Percentiles rank a stretch among this genome's conserved stretches.
phyloP scores from a whole-genome alignment of 768 basidiomycete genomes.

The Tulasnella sp. region DNA sequence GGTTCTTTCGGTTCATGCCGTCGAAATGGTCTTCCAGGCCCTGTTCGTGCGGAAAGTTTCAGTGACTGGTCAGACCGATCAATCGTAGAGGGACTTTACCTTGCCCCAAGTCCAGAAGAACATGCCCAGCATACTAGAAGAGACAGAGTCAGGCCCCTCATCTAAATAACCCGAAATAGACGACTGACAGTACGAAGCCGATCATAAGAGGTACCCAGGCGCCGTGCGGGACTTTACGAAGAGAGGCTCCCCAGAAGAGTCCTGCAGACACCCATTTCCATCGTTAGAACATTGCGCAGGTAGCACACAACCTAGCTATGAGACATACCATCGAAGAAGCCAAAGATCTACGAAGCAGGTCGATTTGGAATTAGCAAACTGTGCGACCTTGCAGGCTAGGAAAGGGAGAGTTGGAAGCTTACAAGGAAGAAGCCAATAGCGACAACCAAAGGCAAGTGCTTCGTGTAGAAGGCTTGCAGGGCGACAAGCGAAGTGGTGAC shows the following conservation, averaged over 20 bases:
- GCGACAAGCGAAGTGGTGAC: conserved; percentile 44
- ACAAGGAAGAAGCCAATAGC: conserved; percentile 42
- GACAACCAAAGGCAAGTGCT: conserved; percentile 40
- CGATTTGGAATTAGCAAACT: not conserved
- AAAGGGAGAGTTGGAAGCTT: not conserved
- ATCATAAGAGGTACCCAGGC: conserved; percentile 71
- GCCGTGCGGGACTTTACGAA: conserved; percentile 65
- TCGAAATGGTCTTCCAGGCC: conserved; percentile 66
- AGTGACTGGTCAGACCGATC: not conserved
- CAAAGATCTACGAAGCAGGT: conserved; percentile 49
- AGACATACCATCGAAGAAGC: conserved; percentile 61
- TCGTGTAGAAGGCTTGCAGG: conserved; percentile 43
- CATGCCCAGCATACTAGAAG: conserved; percentile 53
- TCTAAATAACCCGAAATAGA: not conserved
- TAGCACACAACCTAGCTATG: not conserved
- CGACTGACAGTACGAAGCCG: conserved; percentile 54
- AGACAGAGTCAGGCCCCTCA: not conserved
- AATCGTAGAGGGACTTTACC: conserved; percentile 39
- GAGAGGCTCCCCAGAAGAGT: conserved; percentile 66
- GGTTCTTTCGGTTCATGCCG: conserved; percentile 55
- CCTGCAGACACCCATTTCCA: conserved; percentile 36
- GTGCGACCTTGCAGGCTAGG: not conserved
- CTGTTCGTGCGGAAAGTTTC: conserved; percentile 36
- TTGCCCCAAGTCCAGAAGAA: conserved; percentile 70
- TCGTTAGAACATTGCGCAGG: not conserved